Evolutionary conservation across 2,329 filamentous ascomycete genomes (phyloP).

Genomic region (Hypoxylon sp.): DNA sequence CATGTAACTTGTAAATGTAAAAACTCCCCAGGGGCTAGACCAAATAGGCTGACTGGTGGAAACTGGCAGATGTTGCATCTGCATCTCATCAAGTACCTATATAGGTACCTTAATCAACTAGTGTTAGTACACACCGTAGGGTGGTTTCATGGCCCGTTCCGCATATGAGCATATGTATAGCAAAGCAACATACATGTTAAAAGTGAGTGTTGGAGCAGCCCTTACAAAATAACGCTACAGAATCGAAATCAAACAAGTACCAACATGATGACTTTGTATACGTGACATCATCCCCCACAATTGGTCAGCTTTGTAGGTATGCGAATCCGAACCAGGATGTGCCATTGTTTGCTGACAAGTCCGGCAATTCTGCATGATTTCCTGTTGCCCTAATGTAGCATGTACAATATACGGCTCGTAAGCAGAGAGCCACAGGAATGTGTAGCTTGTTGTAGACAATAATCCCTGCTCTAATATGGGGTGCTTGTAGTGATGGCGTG

Average conservation of each 20-base stretch:
- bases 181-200: constrained; percentile 3
- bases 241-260: constrained; percentile 16
- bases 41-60: neutral
- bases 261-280: constrained; percentile 8
- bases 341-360: constrained; percentile 20
- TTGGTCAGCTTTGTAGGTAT: constrained; percentile 20
- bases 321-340: constrained; percentile 17
- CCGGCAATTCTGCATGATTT: constrained; percentile 26
- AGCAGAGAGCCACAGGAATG: constrained; percentile 21
- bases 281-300: constrained; percentile 30
- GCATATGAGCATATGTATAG: neutral
- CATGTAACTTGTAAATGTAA: neutral
- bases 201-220: constrained; percentile 2
- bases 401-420: constrained; percentile 30
- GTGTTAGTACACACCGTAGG: neutral
- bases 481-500: constrained; percentile 33
- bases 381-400: constrained; percentile 21
- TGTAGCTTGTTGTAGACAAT: constrained; percentile 31
- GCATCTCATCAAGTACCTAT: neutral
- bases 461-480: constrained; percentile 27
- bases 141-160: neutral
- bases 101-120: neutral
- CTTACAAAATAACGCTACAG: constrained; percentile 9
- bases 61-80: neutral
- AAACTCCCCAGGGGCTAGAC: neutral